These are phyloP conservation scores for Vanrija sp. DNA, from an alignment of 1,284 basidiomycete genomes.

Conservation along the genomic window DNA sequence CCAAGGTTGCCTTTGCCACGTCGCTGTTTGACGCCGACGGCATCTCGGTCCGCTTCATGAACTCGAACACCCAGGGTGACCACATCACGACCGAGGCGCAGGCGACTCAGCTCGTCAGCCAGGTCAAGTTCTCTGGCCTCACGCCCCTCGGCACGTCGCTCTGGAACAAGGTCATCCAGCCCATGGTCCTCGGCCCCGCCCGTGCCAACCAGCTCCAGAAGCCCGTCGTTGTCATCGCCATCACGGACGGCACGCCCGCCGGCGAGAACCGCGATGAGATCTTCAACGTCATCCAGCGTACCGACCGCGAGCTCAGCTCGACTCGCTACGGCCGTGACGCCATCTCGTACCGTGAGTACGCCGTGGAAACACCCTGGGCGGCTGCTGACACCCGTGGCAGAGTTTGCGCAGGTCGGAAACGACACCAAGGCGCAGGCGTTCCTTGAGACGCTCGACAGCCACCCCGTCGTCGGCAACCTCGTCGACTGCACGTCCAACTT, in stretches of 20 bases:
- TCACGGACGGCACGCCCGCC: conserved; percentile 50
- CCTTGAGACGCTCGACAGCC: conserved; percentile 50
- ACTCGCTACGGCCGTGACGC: conserved; percentile 51
- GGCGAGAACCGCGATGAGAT: conserved; percentile 48
- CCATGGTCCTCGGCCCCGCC: conserved; percentile 50
- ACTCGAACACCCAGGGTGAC: conserved; percentile 50
- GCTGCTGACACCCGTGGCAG: conserved; percentile 15
- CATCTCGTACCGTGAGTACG: conserved; percentile 47
- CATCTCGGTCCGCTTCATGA: conserved; percentile 52
- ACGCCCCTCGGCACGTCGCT: conserved; percentile 51
- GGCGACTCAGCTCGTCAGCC: conserved; percentile 45
- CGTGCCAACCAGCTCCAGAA: conserved; percentile 45
- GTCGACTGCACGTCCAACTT: conserved; percentile 50
- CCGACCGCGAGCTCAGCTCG: conserved; percentile 42
- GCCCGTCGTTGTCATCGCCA: conserved; percentile 50
- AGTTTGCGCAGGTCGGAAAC: conserved; percentile 52
- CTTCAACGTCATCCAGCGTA: conserved; percentile 47
- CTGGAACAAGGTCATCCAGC: conserved; percentile 50
- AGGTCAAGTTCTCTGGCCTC: conserved; percentile 51
- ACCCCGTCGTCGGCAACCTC: conserved; percentile 48
- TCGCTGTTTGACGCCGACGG: conserved; percentile 53
- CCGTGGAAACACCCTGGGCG: not conserved
- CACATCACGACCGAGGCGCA: conserved; percentile 47
- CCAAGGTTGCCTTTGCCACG: conserved; percentile 49
- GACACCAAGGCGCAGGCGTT: conserved; percentile 50